A percentile compares a stretch with the other conserved stretches of the same genome.
Conservation (phyloP, 2,329 filamentous ascomycete genomes). For the Paraphoma chrysanthemicola region DNA sequence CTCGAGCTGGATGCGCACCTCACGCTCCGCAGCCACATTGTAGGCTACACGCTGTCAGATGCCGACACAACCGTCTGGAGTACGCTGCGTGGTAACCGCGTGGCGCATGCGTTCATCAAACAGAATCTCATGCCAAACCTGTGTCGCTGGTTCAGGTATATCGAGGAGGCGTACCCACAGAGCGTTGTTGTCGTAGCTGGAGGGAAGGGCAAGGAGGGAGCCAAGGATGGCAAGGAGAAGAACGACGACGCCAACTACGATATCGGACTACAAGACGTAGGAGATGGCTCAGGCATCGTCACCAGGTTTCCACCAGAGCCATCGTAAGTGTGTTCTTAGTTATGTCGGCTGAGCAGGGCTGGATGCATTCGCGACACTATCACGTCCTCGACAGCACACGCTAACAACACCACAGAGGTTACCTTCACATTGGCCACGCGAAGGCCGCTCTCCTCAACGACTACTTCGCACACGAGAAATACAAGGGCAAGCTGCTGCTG, state of each 20-base stretch:
- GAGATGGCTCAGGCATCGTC: constrained; percentile 77
- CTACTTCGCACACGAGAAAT: constrained; percentile 94
- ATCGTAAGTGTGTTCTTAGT: constrained; percentile 63
- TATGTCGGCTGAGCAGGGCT: neutral
- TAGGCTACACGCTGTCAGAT: constrained; percentile 78
- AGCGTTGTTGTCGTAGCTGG: constrained; percentile 67
- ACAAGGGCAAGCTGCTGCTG: constrained; percentile 87
- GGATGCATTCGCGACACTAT: neutral
- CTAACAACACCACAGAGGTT: constrained; percentile 60
- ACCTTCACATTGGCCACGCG: constrained; percentile 93
- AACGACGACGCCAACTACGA: constrained; percentile 89
- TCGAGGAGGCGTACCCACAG: constrained; percentile 83
- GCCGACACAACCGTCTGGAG: constrained; percentile 85
- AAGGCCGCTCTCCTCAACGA: constrained; percentile 94
- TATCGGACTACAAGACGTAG: constrained; percentile 82
- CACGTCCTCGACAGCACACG: neutral
- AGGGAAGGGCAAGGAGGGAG: constrained; percentile 37
- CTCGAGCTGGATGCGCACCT: constrained; percentile 85
- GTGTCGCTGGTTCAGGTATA: constrained; percentile 83
- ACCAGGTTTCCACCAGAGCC: constrained; percentile 94
- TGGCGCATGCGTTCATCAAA: constrained; percentile 81
- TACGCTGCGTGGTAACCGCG: constrained; percentile 81
- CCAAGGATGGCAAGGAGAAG: constrained; percentile 71
- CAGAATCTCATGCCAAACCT: constrained; percentile 79
- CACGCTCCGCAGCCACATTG: constrained; percentile 83